Percentiles rank a stretch among this genome's conserved stretches.
phyloP scores from a whole-genome alignment of 225 moss, liverwort and hornwort species.

The Ulota crispa region DNA sequence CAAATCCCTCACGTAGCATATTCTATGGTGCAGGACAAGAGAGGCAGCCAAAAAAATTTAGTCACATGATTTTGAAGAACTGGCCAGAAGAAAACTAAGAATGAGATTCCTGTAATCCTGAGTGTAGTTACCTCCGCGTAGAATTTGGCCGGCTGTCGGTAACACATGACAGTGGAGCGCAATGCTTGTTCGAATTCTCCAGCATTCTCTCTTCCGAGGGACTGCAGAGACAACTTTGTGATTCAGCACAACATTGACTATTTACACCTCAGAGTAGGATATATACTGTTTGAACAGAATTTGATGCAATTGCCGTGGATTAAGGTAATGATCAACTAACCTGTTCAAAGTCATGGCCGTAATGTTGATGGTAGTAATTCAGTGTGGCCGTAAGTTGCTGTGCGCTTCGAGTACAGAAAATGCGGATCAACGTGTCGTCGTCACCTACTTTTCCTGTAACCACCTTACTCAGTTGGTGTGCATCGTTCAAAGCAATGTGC shows the following conservation, averaged over 20 bases:
- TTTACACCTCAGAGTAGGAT: not conserved
- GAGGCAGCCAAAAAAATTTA: not conserved
- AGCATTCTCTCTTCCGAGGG: conserved; percentile 20
- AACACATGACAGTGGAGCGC: conserved; percentile 39
- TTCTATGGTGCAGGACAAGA: not conserved
- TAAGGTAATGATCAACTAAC: conserved; percentile 1
- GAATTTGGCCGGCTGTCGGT: conserved; percentile 59
- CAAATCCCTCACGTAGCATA: not conserved
- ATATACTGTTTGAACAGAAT: too few species aligned
- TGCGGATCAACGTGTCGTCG: conserved; percentile 53
- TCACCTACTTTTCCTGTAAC: conserved; percentile 30
- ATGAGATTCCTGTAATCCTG: not conserved
- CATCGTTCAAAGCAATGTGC: conserved; percentile 60
- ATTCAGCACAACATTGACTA: not conserved
- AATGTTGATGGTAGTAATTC: conserved; percentile 60
- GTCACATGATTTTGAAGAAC: not conserved
- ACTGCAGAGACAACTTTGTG: conserved; percentile 26
- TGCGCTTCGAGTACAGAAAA: conserved; percentile 49
- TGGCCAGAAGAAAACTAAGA: not conserved
- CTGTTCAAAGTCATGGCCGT: conserved; percentile 68
- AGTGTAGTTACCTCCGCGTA: conserved; percentile 48
- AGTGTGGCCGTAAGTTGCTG: conserved; percentile 59
- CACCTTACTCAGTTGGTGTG: conserved; percentile 52
- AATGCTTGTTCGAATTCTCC: conserved; percentile 52
- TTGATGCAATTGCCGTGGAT: too few species aligned